Evolutionary conservation across 192 early-diverging fungal species (phyloP).

Genomic region (Coemansia sp.): DNA sequence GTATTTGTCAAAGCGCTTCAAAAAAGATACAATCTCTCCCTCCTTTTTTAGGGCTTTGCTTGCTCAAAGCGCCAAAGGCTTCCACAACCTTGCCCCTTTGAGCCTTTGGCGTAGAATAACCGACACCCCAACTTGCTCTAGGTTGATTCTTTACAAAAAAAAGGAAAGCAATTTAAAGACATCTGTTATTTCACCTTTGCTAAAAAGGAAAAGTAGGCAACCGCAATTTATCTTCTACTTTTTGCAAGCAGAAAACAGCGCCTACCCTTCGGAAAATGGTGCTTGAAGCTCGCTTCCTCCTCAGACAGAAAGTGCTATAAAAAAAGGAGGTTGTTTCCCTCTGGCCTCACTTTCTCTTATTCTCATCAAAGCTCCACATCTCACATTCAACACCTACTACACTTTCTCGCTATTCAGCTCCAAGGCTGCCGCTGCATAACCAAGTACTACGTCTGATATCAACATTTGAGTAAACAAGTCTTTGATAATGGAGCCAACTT

Average conservation of each 20-base stretch:
- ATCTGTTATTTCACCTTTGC: background rate
- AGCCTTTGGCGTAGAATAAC: background rate
- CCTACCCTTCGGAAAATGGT: background rate
- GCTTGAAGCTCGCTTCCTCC: background rate
- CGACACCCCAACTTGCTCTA: background rate
- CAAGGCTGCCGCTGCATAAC: background rate
- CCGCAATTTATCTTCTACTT: background rate
- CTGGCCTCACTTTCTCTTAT: background rate
- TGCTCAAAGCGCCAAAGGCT: background rate
- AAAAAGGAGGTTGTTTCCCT: background rate
- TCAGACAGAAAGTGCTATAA: background rate
- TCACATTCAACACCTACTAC: background rate
- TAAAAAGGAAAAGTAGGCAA: background rate
- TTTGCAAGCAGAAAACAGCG: background rate
- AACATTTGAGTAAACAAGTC: too few relatives aligned
- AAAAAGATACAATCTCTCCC: too few relatives aligned
- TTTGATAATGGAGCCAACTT: too few relatives aligned
- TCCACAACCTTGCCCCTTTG: background rate
- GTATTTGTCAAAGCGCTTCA: background rate
- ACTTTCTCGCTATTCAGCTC: background rate
- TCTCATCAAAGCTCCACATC: background rate
- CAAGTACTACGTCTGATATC: constrained; percentile 12
- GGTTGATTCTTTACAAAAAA: background rate
- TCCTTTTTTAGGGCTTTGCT: background rate
- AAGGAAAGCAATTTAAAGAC: background rate